Conservation (phyloP, 257 asterid genomes). For the Ocimum tenuiflorum region DNA sequence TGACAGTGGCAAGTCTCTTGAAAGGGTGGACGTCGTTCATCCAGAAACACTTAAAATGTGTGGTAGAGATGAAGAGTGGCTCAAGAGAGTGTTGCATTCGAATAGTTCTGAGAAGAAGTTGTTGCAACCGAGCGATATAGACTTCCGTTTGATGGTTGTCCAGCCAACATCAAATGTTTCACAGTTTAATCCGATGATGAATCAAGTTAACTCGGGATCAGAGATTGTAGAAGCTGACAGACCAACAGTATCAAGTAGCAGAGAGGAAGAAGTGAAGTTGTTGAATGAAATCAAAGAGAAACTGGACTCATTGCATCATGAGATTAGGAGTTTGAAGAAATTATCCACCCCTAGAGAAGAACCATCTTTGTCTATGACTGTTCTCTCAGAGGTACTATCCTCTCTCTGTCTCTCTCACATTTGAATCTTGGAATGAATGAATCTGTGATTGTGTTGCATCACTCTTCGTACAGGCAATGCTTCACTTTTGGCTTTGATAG, state of each 20-base stretch:
- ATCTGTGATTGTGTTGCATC: background rate
- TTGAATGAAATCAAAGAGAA: slow-evolving; percentile 52
- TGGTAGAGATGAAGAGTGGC: slow-evolving; percentile 32
- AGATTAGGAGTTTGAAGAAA: slow-evolving; percentile 37
- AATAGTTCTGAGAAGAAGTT: slow-evolving; percentile 18
- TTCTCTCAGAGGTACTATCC: slow-evolving; percentile 41
- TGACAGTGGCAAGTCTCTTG: slow-evolving; percentile 6
- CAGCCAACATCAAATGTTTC: slow-evolving; percentile 21
- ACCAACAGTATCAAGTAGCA: slow-evolving; percentile 14
- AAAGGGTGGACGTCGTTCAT: slow-evolving; percentile 10
- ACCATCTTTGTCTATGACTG: slow-evolving; percentile 21
- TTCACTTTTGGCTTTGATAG: slow-evolving; percentile 54
- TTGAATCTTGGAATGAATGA: background rate
- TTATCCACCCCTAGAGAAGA: slow-evolving; percentile 24
- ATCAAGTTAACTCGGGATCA: slow-evolving; percentile 26
- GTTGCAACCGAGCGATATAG: slow-evolving; percentile 20
- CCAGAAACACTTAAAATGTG: slow-evolving; percentile 23
- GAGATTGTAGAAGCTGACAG: slow-evolving; percentile 45
- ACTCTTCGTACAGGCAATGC: slow-evolving; percentile 48
- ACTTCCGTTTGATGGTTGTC: slow-evolving; percentile 29
- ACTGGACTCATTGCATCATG: slow-evolving; percentile 37
- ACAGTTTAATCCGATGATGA: slow-evolving; percentile 9
- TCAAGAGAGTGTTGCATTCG: slow-evolving; percentile 34
- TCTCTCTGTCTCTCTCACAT: background rate
- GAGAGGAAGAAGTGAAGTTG: slow-evolving; percentile 51